Base-by-base conservation (phyloP, 2,329 filamentous ascomycete genomes). In the Orbilia javanica region DNA sequence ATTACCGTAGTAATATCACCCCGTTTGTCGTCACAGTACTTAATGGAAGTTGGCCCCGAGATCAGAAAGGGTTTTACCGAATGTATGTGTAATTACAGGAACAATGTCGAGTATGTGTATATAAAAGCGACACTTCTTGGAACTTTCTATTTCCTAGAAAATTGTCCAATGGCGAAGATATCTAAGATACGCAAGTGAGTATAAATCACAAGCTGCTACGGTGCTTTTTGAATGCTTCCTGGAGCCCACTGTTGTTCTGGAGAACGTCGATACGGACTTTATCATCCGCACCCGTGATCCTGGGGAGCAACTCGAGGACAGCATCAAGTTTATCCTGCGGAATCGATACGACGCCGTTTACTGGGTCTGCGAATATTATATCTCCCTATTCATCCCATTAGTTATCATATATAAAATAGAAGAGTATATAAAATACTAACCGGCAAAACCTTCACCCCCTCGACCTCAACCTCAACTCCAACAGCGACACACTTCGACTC, bases 281-380 rank as follows among this genome's bases (percentile, higher is more conserved):
- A 62, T 88, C 87, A 82, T 91, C 90, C 44, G 89, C 88, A 39
- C 77, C 82, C 3, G 85, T 84, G 65, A 87, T 82, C 75, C 83
- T 84, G 4, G 90, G 89, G 80, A 91, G 85, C 80, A 93, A 81
- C 60, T 88, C 87, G 11, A 92, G 81, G 20, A 93, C 88, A 57
- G 88, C 86, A 10, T 87, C 85, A 8, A 93, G 82, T 81, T 89
- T 88, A 36, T 86, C 87, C 57, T 85, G 84, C 0, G 92, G 92
- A 72, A 94, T 91, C 29, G 89, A 86, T 11, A 92, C 91, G 0
- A 91, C 88, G 0, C 90, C 92, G 79, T 93, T 91, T n/a, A 85
- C 84, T 3, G 89, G 87, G 82, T 94, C 92, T 70, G 89, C 88
- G 83, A 93, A 90, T 53, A 92, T 86, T 42, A 93, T 86, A 83